A percentile compares a stretch with the other conserved stretches of the same genome.
phyloP scores from a whole-genome alignment of 148 eudicot genomes.

The Pharnaceum exiguum region DNA sequence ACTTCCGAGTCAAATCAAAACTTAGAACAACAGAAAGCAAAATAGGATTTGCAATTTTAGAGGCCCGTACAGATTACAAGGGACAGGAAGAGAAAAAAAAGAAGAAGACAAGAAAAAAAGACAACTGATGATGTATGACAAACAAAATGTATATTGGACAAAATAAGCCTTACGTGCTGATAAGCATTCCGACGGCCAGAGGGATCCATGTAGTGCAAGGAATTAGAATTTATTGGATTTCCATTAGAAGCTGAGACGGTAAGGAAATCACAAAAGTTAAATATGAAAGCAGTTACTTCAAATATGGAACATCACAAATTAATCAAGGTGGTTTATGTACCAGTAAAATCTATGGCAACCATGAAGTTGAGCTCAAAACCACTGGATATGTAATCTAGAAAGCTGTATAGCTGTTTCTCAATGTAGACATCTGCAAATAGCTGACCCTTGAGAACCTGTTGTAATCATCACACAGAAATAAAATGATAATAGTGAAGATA shows the following conservation, averaged over 20 bases:
- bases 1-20: too few species aligned
- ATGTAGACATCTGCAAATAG: slow-evolving; percentile 63
- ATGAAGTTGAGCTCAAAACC: slow-evolving; percentile 65
- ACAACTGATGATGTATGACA: too few species aligned
- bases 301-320: neutral
- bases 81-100: too few species aligned
- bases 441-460: slow-evolving; percentile 75
- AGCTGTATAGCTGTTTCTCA: slow-evolving; percentile 68
- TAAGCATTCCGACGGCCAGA: slow-evolving; percentile 79
- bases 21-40: neutral
- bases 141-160: neutral
- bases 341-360: slow-evolving; percentile 97
- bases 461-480: slow-evolving; percentile 2
- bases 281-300: neutral
- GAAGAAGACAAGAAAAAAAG: too few species aligned
- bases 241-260: slow-evolving; percentile 97
- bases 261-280: too few species aligned
- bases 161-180: slow-evolving; percentile 56
- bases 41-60: too few species aligned
- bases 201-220: slow-evolving; percentile 88
- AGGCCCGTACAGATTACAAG: too few species aligned
- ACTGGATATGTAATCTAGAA: slow-evolving; percentile 88
- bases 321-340: slow-evolving; percentile 22
- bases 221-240: slow-evolving; percentile 50
- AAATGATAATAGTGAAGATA: neutral